A percentile compares a stretch with the other conserved stretches of the same genome.
phyloP scores from a whole-genome alignment of 371 early-diverging fungal genomes.

The Rhizopus stolonifer region DNA sequence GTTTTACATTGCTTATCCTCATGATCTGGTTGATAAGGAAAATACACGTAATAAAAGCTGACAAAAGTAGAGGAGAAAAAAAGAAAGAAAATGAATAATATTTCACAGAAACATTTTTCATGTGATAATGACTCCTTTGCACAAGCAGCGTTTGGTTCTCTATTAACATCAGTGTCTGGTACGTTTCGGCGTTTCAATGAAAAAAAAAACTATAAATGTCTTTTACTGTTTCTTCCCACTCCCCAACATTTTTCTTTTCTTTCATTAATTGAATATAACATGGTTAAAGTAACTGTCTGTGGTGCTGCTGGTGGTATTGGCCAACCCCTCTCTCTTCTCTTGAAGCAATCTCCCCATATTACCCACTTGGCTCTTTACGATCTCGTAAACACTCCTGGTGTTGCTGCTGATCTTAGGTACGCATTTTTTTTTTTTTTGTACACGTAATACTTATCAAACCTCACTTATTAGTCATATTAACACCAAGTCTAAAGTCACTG shows the following conservation, averaged over 20 bases:
- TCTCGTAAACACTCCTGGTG: constrained; percentile 76
- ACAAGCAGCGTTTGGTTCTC: too few species aligned
- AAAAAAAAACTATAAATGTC: constrained; percentile 1
- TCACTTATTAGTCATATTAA: constrained; percentile 61
- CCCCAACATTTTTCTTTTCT: constrained; percentile 22
- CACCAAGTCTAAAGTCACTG: constrained; percentile 67
- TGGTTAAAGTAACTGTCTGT: constrained; percentile 78
- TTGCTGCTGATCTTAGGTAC: constrained; percentile 74
- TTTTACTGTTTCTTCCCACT: constrained; percentile 14
- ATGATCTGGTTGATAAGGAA: too few species aligned
- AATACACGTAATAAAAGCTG: too few species aligned
- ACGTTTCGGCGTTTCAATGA: neutral
- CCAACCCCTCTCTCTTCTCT: constrained; percentile 84
- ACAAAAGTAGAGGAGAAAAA: too few species aligned
- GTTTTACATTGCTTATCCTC: too few species aligned
- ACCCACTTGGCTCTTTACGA: constrained; percentile 71
- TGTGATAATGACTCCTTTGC: too few species aligned
- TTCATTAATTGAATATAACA: constrained; percentile 22
- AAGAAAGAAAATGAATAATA: too few species aligned
- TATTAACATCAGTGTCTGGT: neutral
- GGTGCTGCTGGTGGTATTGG: constrained; percentile 93
- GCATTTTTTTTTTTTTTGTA: neutral
- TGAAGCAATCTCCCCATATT: constrained; percentile 73
- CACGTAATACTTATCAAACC: neutral
- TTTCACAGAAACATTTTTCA: too few species aligned